phyloP scores from a whole-genome alignment of 1,284 basidiomycete species.

The Cutaneotrichosporon mucoides region DNA sequence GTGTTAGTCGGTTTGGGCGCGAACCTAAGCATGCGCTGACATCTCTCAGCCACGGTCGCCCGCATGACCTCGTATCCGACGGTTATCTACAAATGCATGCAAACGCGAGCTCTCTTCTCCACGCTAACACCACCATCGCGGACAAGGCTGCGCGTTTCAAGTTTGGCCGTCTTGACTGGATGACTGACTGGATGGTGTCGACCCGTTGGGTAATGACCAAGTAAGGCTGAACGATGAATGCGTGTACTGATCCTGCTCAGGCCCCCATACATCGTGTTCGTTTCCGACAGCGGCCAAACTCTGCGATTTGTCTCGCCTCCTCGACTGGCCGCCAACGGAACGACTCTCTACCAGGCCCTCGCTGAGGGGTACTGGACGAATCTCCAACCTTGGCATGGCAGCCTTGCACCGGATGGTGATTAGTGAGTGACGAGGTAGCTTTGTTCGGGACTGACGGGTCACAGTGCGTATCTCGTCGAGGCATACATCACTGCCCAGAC shows the following conservation, averaged over 20 bases:
- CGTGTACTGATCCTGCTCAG: background rate
- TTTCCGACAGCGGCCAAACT: constrained; percentile 26
- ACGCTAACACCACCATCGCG: constrained; percentile 1
- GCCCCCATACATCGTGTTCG: constrained; percentile 39
- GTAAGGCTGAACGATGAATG: background rate
- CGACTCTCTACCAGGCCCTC: constrained; percentile 26
- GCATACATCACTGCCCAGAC: background rate
- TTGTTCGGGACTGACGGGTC: background rate
- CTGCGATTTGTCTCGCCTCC: constrained; percentile 32
- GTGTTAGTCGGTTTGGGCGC: constrained; percentile 23
- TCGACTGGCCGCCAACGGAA: constrained; percentile 24
- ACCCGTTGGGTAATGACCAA: constrained; percentile 39
- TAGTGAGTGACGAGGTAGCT: constrained; percentile 15
- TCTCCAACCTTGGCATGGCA: constrained; percentile 27
- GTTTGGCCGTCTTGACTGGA: constrained; percentile 40
- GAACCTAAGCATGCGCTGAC: too few species aligned
- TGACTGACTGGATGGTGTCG: constrained; percentile 31
- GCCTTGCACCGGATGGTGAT: constrained; percentile 27
- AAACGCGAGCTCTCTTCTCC: constrained; percentile 25
- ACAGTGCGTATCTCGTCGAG: constrained; percentile 7
- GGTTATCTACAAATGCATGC: constrained; percentile 24
- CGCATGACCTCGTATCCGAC: constrained; percentile 18
- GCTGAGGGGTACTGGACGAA: constrained; percentile 27
- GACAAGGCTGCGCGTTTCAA: constrained; percentile 16
- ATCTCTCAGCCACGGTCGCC: constrained; percentile 22